A percentile compares a stretch with the other conserved stretches of the same genome.
Evolutionary conservation across 1,284 basidiomycete genomes (phyloP).

Genomic region (Polyporus tsugae): DNA sequence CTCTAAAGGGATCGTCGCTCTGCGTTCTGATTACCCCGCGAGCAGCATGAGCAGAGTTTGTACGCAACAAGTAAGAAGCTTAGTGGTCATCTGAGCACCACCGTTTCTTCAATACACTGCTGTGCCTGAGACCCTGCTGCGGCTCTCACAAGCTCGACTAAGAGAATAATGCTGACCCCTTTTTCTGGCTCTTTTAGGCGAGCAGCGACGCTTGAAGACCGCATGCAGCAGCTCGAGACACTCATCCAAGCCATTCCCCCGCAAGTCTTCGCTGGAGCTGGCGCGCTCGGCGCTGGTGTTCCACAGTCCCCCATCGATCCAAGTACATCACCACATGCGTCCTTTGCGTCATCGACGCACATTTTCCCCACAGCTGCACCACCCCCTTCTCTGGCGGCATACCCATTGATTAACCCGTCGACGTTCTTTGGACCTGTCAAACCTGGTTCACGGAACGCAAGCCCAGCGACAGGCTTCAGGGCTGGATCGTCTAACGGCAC

Average conservation of each 20-base stretch:
- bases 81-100: too few relatives aligned
- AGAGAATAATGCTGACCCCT: neutral
- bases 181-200: constrained; percentile 52
- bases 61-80: too few relatives aligned
- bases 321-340: constrained; percentile 57
- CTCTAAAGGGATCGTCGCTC: too few relatives aligned
- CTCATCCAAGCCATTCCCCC: constrained; percentile 84
- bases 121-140: neutral
- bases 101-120: neutral
- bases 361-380: constrained; percentile 73
- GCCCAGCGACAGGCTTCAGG: constrained; percentile 46
- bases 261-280: constrained; percentile 74
- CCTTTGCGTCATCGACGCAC: constrained; percentile 57
- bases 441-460: constrained; percentile 51
- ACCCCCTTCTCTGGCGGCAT: constrained; percentile 76
- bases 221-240: constrained; percentile 85
- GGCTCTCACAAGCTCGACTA: neutral
- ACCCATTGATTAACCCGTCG: constrained; percentile 80
- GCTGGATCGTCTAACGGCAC: constrained; percentile 19
- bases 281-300: constrained; percentile 39
- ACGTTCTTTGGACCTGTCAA: constrained; percentile 69
- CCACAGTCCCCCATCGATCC: constrained; percentile 40
- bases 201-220: constrained; percentile 80
- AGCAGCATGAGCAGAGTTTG: too few relatives aligned
- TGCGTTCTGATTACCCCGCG: too few relatives aligned